Conservation (phyloP, 306 rosid genomes). For the Vicia sativa region DNA sequence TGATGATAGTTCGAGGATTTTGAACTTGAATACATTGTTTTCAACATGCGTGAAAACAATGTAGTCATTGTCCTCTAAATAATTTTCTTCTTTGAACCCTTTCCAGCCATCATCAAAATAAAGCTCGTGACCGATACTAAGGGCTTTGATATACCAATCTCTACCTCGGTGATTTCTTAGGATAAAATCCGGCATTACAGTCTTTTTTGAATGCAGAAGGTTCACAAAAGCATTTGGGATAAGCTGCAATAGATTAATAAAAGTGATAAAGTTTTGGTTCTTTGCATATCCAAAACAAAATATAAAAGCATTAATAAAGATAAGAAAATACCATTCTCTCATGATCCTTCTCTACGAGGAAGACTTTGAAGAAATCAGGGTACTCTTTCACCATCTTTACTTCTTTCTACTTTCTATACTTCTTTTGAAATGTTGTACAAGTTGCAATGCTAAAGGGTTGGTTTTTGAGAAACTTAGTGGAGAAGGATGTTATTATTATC, state of each 20-base stretch:
- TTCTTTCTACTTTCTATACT: too few species aligned
- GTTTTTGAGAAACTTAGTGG: too few species aligned
- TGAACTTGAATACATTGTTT: constrained; percentile 20
- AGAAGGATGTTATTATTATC: too few species aligned
- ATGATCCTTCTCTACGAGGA: neutral
- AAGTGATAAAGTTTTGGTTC: neutral
- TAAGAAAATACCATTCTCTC: constrained; percentile 44
- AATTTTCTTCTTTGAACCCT: constrained; percentile 11
- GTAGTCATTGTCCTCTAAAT: neutral
- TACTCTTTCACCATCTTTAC: constrained; percentile 1
- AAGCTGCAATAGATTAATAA: constrained; percentile 26
- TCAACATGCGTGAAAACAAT: constrained; percentile 30
- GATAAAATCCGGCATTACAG: constrained; percentile 3
- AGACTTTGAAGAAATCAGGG: constrained; percentile 45
- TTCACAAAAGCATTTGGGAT: constrained; percentile 35
- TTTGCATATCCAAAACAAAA: too few species aligned
- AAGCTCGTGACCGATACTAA: neutral
- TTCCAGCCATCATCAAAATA: constrained; percentile 42
- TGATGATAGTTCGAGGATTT: constrained; percentile 15
- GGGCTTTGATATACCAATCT: constrained; percentile 28
- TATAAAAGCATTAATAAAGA: constrained; percentile 7
- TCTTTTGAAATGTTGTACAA: too few species aligned
- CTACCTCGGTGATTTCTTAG: constrained; percentile 26
- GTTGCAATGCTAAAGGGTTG: too few species aligned
- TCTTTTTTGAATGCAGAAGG: neutral